These are phyloP conservation scores for Stagonosporopsis vannaccii DNA, from an alignment of 2,329 filamentous ascomycete genomes.

Conservation along the genomic window DNA sequence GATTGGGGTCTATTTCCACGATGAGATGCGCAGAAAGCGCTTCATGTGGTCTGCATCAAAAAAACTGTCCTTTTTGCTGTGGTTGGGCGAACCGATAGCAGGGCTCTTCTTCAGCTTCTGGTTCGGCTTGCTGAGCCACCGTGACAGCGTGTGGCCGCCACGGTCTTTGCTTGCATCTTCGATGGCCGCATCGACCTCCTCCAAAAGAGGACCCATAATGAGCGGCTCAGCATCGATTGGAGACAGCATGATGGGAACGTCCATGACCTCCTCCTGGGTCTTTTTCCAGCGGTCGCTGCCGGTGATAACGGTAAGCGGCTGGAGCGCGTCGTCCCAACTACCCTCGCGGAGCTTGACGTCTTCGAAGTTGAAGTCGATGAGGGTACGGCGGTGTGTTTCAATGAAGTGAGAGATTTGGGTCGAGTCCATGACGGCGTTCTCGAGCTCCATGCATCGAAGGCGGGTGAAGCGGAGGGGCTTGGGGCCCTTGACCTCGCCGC, in stretches of 20 bases:
- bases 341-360: slow-evolving; percentile 74
- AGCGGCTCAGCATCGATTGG: slow-evolving; percentile 44
- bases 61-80: slow-evolving; percentile 43
- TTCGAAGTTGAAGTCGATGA: slow-evolving; percentile 82
- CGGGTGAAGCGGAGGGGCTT: slow-evolving; percentile 67
- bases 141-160: slow-evolving; percentile 35
- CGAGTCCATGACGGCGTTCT: slow-evolving; percentile 76
- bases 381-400: slow-evolving; percentile 68
- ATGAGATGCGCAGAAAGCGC: slow-evolving; percentile 45
- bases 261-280: slow-evolving; percentile 53
- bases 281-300: slow-evolving; percentile 51
- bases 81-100: slow-evolving; percentile 14
- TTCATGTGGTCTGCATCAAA: slow-evolving; percentile 49
- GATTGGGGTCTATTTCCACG: slow-evolving; percentile 34
- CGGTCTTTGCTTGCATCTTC: slow-evolving; percentile 33
- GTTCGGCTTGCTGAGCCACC: slow-evolving; percentile 43
- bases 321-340: slow-evolving; percentile 83
- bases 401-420: slow-evolving; percentile 75
- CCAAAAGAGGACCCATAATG: slow-evolving; percentile 46
- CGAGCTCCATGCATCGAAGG: slow-evolving; percentile 72
- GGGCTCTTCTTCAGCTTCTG: slow-evolving; percentile 26
- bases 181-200: slow-evolving; percentile 39
- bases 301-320: slow-evolving; percentile 65
- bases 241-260: slow-evolving; percentile 49
- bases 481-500: slow-evolving; percentile 43